These are phyloP conservation scores for Phytophthora pisi DNA, from an alignment of 352 stramenopile genomes.

Conservation along the genomic window DNA sequence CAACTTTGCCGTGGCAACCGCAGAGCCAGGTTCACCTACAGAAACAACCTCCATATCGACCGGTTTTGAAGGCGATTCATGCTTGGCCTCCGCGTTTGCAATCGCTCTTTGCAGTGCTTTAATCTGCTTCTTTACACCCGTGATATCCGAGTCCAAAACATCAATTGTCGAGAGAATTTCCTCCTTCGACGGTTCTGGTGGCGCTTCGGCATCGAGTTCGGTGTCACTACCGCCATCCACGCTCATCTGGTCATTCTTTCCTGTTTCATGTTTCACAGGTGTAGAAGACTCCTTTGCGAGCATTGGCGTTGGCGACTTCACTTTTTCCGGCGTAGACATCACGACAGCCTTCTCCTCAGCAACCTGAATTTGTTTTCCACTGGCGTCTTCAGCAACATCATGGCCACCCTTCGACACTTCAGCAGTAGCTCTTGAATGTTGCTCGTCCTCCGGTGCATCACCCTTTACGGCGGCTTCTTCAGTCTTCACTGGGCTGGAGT, in stretches of 20 bases:
- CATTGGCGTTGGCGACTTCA: constrained; percentile 9
- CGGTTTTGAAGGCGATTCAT: constrained; percentile 45
- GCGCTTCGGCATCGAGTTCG: constrained; percentile 9
- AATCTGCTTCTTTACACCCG: constrained; percentile 76
- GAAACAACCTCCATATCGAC: constrained; percentile 44
- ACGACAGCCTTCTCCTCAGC: constrained; percentile 6
- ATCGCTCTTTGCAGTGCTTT: constrained; percentile 53
- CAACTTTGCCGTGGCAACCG: constrained; percentile 1
- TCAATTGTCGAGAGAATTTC: constrained; percentile 85
- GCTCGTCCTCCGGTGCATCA: constrained; percentile 2
- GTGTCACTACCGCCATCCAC: constrained; percentile 11
- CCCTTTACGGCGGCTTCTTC: constrained; percentile 3
- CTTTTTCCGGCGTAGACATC: constrained; percentile 12
- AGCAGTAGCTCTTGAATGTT: not conserved
- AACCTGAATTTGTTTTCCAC: not conserved
- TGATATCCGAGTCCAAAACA: constrained; percentile 70
- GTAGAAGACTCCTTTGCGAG: not conserved
- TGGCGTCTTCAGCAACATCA: not conserved
- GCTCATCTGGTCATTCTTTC: constrained; percentile 5
- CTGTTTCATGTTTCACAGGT: constrained; percentile 6
- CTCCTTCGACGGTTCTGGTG: constrained; percentile 65
- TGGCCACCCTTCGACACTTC: constrained; percentile 5
- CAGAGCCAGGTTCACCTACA: constrained; percentile 8
- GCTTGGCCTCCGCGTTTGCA: constrained; percentile 56
- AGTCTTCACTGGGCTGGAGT: constrained; percentile 15